These are phyloP conservation scores for Aspergillus heteromorphus DNA, from an alignment of 495 filamentous ascomycete genomes.

Conservation along the genomic window DNA sequence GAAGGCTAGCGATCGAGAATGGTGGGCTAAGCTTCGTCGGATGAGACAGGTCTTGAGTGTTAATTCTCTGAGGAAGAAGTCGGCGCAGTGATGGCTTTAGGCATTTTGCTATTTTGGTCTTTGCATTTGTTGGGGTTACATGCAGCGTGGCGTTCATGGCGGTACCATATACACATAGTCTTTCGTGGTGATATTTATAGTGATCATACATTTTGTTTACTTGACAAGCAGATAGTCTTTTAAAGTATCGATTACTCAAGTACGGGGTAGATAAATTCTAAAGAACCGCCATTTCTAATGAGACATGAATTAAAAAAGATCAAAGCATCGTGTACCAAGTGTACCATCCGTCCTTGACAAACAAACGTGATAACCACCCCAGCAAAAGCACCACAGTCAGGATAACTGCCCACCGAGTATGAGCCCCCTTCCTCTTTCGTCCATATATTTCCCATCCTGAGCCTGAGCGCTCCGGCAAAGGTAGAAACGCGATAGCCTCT, in stretches of 20 bases:
- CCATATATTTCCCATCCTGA: conserved; percentile 4
- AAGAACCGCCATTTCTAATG: too few species aligned
- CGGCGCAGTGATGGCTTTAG: conserved; percentile 12
- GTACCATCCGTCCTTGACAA: not conserved
- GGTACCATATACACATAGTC: not conserved
- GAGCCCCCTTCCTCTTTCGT: not conserved
- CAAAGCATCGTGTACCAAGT: too few species aligned
- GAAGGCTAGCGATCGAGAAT: conserved; percentile 43
- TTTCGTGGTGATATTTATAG: not conserved
- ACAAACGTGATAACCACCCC: not conserved
- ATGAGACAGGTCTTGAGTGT: conserved; percentile 44
- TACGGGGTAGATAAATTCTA: too few species aligned
- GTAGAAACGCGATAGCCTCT: not conserved
- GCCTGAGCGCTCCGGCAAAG: not conserved
- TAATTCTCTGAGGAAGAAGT: conserved; percentile 31
- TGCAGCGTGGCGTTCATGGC: not conserved
- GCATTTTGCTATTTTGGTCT: conserved; percentile 6
- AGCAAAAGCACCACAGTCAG: not conserved
- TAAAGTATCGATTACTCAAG: too few species aligned
- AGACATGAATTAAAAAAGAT: too few species aligned
- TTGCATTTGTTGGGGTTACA: not conserved
- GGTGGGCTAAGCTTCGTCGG: conserved; percentile 48
- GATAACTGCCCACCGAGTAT: not conserved
- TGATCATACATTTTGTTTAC: not conserved
- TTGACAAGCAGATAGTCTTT: not conserved